phyloP scores from a whole-genome alignment of 129 eudicot species.

The Pseudognaphalium luteoalbum region DNA sequence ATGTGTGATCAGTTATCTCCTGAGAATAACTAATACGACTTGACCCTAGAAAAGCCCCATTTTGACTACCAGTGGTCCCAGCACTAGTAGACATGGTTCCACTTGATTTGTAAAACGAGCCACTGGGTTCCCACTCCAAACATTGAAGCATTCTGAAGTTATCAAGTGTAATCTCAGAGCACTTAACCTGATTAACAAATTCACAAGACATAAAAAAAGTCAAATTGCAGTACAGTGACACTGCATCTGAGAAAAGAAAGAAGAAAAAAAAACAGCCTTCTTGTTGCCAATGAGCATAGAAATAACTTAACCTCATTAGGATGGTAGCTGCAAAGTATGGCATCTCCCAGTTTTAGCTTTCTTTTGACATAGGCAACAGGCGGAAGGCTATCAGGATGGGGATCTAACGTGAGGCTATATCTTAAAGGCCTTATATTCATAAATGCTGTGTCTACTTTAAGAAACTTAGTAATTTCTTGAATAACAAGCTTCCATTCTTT shows the following conservation, averaged over 20 bases:
- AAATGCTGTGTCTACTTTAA: conserved; percentile 84
- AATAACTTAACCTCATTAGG: conserved; percentile 69
- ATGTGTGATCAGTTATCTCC: conserved; percentile 86
- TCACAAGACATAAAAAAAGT: conserved; percentile 4
- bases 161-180: conserved; percentile 88
- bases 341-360: conserved; percentile 72
- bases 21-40: conserved; percentile 51
- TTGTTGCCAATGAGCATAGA: conserved; percentile 17
- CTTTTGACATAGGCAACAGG: conserved; percentile 52
- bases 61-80: conserved; percentile 41
- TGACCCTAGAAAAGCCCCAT: conserved; percentile 36
- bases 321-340: conserved; percentile 82
- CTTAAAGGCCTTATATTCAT: conserved; percentile 91
- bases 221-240: conserved; percentile 2
- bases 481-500: conserved; percentile 97
- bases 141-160: conserved; percentile 89
- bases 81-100: conserved; percentile 39
- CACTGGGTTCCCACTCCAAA: conserved; percentile 98
- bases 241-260: neutral
- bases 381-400: conserved; percentile 69
- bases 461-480: conserved; percentile 86
- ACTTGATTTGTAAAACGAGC: conserved; percentile 73
- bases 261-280: neutral
- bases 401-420: conserved; percentile 80
- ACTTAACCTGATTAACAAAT: conserved; percentile 60